Base-by-base conservation (phyloP, 768 basidiomycete genomes). In the Melanogaster broomeanus region DNA sequence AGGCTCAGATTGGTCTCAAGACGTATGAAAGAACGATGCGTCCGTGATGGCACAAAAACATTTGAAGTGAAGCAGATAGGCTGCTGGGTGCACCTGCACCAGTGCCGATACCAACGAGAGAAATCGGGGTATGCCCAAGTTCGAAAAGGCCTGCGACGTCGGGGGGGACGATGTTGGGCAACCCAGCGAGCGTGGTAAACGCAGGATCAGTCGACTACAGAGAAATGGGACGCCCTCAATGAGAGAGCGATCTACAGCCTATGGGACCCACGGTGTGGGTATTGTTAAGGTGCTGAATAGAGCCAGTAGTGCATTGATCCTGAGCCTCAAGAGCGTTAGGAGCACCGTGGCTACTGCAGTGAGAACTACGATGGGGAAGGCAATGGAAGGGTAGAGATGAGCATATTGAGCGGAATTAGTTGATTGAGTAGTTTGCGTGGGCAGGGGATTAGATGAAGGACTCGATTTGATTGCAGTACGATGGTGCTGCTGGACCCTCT, bases 41-140 rank as follows among this genome's bases (percentile, higher is more conserved):
- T n/a, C n/a, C n/a, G n/a, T n/a, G 27, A n/a, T n/a, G n/a, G n/a
- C n/a, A n/a, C n/a, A n/a, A n/a, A n/a, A n/a, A n/a, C n/a, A n/a
- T n/a, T n/a, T n/a, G n/a, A n/a, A n/a, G n/a, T n/a, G n/a, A n/a
- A n/a, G n/a, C n/a, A n/a, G n/a, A n/a, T 73, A 12, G 76, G 64
- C 56, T 79, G 18, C 30, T 35, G 45, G 18, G 30, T 45, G 43
- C 37, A 51, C 74, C 59, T 48, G 51, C 57, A 67, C 11, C 63
- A 19, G 27, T 46, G 7, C 52, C 62, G 1, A 8, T n/a, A n/a
- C n/a, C n/a, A n/a, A n/a, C n/a, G 13, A 47, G 52, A 31, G 56
- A 50, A 43, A 77, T 42, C 0, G 56, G 50, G n/a, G 13, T 12
- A 27, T 63, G 62, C 11, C 8, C 7, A 0, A 46, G 7, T 10